Conservation (phyloP, 208 protist species). For the Wallacemonas collosoma region DNA sequence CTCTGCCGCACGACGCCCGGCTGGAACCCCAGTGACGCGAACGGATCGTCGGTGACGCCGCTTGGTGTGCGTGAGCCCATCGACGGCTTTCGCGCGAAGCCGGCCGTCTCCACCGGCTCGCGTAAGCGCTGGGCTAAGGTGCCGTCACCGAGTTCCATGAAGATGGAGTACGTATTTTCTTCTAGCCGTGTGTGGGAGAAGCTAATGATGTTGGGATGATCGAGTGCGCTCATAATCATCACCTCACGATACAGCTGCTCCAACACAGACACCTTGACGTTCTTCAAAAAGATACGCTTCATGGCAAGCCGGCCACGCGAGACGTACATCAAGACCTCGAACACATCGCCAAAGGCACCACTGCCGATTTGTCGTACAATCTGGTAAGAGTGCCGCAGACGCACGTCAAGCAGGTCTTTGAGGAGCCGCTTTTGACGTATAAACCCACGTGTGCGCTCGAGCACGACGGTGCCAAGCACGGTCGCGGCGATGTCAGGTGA, state of each 20-base stretch:
- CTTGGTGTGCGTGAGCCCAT: background rate
- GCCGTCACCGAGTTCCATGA: slow-evolving; percentile 83
- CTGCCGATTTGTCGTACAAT: slow-evolving; percentile 67
- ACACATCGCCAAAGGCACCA: slow-evolving; percentile 80
- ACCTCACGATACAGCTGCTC: slow-evolving; percentile 80
- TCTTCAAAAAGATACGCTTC: slow-evolving; percentile 79
- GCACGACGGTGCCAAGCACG: slow-evolving; percentile 15
- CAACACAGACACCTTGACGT: slow-evolving; percentile 46
- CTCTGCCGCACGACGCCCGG: slow-evolving; percentile 15
- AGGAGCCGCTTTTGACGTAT: slow-evolving; percentile 52
- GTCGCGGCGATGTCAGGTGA: slow-evolving; percentile 35
- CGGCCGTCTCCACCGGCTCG: slow-evolving; percentile 21
- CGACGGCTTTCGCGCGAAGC: background rate
- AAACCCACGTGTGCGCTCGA: slow-evolving; percentile 24
- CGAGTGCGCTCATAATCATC: slow-evolving; percentile 67
- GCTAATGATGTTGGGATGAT: slow-evolving; percentile 76
- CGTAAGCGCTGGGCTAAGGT: slow-evolving; percentile 45
- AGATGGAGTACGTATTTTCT: slow-evolving; percentile 70
- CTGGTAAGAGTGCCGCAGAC: slow-evolving; percentile 49
- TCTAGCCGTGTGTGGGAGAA: slow-evolving; percentile 75
- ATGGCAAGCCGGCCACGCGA: slow-evolving; percentile 76
- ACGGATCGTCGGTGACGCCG: background rate
- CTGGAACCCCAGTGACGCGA: slow-evolving; percentile 9
- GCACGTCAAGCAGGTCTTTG: slow-evolving; percentile 51
- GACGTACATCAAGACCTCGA: slow-evolving; percentile 68